Evolutionary conservation across 2,329 filamentous ascomycete genomes (phyloP).

Genomic region (Simplicillium sp.): DNA sequence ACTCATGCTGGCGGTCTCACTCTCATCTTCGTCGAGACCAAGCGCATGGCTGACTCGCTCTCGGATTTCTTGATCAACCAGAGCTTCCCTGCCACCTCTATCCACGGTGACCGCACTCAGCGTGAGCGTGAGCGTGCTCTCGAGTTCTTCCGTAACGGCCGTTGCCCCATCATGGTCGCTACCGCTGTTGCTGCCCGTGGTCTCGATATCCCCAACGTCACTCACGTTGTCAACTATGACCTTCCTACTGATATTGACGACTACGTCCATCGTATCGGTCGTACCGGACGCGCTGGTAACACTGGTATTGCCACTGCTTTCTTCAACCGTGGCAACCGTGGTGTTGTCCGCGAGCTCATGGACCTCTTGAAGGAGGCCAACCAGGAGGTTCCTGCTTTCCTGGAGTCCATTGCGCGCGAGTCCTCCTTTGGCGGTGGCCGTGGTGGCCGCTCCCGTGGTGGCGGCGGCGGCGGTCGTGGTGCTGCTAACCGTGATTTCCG

Average conservation of each 20-base stretch:
- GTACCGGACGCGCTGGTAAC: constrained; percentile 99
- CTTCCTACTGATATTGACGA: constrained; percentile 98
- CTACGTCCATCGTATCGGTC: constrained; percentile 98
- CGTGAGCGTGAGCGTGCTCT: constrained; percentile 96
- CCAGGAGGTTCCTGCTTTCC: constrained; percentile 87
- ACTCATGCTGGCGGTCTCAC: constrained; percentile 84
- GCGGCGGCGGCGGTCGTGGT: constrained; percentile 62
- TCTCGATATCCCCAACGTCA: constrained; percentile 92
- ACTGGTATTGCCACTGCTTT: constrained; percentile 97
- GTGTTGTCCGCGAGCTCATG: constrained; percentile 90
- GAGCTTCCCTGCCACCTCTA: constrained; percentile 94
- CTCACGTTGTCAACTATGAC: constrained; percentile 98
- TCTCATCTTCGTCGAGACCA: constrained; percentile 97
- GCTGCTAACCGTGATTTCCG: constrained; percentile 80
- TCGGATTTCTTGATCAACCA: constrained; percentile 99
- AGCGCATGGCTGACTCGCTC: constrained; percentile 97
- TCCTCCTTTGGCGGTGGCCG: constrained; percentile 70
- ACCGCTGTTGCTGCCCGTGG: constrained; percentile 90
- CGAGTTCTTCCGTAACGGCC: constrained; percentile 93
- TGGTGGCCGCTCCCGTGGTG: constrained; percentile 40
- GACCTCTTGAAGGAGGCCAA: constrained; percentile 99
- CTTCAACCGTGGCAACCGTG: constrained; percentile 99
- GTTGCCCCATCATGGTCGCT: constrained; percentile 92
- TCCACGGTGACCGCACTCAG: constrained; percentile 97
- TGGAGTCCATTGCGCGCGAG: constrained; percentile 96